phyloP scores from a whole-genome alignment of 2,329 filamentous ascomycete species.

The Neopestalotiopsis sp. region DNA sequence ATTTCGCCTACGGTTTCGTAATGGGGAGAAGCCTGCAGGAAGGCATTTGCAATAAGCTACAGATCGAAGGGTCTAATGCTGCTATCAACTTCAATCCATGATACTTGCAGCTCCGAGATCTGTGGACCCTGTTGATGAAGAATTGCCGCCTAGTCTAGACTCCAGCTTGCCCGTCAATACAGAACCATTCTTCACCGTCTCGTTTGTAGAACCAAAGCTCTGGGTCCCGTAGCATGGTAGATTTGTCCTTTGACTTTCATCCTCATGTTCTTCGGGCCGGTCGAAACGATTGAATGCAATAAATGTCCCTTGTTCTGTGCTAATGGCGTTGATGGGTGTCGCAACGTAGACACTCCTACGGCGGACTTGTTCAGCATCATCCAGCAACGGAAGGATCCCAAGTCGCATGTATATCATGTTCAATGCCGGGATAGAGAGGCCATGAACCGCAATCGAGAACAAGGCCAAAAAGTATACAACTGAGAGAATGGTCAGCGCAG shows the following conservation, averaged over 20 bases:
- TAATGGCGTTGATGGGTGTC: conserved; percentile 46
- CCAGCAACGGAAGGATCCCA: conserved; percentile 47
- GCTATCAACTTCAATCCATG: too few relatives aligned
- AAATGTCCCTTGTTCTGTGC: conserved; percentile 43
- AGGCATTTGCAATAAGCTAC: too few relatives aligned
- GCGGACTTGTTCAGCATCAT: conserved; percentile 46
- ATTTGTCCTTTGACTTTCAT: not conserved
- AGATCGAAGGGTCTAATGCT: too few relatives aligned
- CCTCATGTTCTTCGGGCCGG: not conserved
- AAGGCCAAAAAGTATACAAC: conserved; percentile 49
- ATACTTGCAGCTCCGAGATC: too few relatives aligned
- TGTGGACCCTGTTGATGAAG: too few relatives aligned
- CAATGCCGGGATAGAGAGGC: conserved; percentile 52
- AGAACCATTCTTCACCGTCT: too few relatives aligned
- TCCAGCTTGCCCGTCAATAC: not conserved
- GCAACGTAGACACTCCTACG: conserved; percentile 43
- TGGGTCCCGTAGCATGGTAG: not conserved
- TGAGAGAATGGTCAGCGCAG: not conserved
- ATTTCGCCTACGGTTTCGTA: too few relatives aligned
- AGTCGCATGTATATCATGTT: conserved; percentile 44
- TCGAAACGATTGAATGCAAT: conserved; percentile 55
- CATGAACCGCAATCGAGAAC: conserved; percentile 51
- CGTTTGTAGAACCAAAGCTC: not conserved
- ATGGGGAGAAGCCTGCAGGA: too few relatives aligned
- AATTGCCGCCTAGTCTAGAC: too few relatives aligned